Percentiles rank a stretch among this genome's conserved stretches.
phyloP scores from a whole-genome alignment of 1,284 basidiomycete genomes.

The Apiotrichum veenhuisii region DNA sequence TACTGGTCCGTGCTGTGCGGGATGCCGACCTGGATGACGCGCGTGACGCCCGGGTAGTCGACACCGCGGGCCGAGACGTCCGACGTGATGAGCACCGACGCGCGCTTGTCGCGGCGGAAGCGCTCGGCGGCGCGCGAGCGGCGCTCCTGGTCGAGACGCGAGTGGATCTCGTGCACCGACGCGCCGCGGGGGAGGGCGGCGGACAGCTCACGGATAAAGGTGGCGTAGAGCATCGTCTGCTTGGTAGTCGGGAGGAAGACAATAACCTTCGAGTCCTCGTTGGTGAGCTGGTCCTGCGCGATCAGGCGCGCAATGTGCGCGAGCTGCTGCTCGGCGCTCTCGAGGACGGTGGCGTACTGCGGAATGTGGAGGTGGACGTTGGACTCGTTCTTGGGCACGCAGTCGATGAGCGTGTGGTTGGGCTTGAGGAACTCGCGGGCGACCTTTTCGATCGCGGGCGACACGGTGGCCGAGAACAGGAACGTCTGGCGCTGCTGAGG shows the following conservation, averaged over 20 bases:
- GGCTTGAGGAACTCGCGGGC: conserved; percentile 58
- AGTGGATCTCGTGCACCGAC: conserved; percentile 78
- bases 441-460: conserved; percentile 52
- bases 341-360: conserved; percentile 76
- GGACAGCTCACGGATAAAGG: conserved; percentile 59
- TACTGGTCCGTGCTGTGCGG: conserved; percentile 73
- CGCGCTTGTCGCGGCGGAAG: conserved; percentile 64
- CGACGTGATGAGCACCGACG: conserved; percentile 73
- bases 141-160: conserved; percentile 64
- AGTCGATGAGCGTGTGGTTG: conserved; percentile 61
- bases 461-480: conserved; percentile 85
- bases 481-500: conserved; percentile 80
- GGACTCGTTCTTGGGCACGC: conserved; percentile 58
- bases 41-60: conserved; percentile 84
- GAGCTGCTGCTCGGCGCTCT: conserved; percentile 65
- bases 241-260: conserved; percentile 89
- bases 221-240: conserved; percentile 71
- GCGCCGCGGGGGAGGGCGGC: conserved; percentile 56
- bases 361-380: conserved; percentile 72
- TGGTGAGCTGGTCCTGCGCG: conserved; percentile 80
- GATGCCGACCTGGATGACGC: conserved; percentile 88
- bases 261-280: conserved; percentile 74
- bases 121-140: conserved; percentile 63
- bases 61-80: conserved; percentile 89
- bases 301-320: conserved; percentile 76